Evolutionary conservation across 768 basidiomycete species (phyloP), one percentile per base, ranked within the genome.

Genomic region (Cyclocybe cylindracea): DNA sequence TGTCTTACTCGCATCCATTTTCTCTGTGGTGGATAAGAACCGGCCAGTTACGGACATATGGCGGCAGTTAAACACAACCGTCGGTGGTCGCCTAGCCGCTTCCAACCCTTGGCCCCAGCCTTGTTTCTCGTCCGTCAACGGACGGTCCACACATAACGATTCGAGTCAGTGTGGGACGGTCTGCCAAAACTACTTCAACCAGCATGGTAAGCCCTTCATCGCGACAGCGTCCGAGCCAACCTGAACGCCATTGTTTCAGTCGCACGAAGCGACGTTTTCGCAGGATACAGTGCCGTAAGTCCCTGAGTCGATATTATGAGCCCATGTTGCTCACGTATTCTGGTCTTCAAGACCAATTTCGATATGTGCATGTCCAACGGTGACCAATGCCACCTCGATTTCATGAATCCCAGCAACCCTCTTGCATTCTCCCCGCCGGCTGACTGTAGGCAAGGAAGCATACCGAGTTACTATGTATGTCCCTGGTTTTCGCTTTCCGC

Each of bases 311-410:
- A 6, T 34, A 19, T 31, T 10, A n/a, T 37, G 14, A 19, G 11
- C 18, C 7, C 9, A 13, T 52, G 11, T 32, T 9, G 33, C 36
- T 39, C 14, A 34, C 33, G 4, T 46, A 31, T 39, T 35, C 31
- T 32, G n/a, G 34, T 16, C 9, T n/a, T 14, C 42, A 18, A 69
- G 57, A 63, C 75, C 0, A 78, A 84, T 55, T 83, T 78, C 78
- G 83, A 82, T 54, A 78, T 78, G 2, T 85, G 84, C 60, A 80
- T 83, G 62, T 49, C 63, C 9, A 70, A 69, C 0, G 66, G 69
- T 7, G 68, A 74, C 11, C 71, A 74, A 34, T 84, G 84, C 55
- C 64, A 80, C 2, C 70, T 84, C 5, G 73, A 80, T 60, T 77
- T 57, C 50, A 52, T 56, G 7, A 46, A 68, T 37, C 68, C 75